These are phyloP conservation scores for Luzula sylvatica DNA, from an alignment of 176 grass and related monocot genomes.

Conservation along the genomic window DNA sequence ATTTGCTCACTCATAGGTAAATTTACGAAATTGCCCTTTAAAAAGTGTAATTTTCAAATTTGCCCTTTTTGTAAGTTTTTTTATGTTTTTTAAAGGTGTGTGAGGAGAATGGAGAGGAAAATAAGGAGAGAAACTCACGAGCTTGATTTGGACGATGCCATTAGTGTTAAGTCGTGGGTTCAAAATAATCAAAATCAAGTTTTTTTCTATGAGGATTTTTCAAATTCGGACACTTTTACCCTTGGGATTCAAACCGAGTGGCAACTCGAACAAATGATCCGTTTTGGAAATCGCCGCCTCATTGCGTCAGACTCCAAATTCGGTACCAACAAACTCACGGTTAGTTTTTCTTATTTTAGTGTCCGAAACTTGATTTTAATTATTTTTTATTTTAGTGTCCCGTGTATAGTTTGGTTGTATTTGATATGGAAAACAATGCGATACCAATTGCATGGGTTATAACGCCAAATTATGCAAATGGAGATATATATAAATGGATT, in stretches of 20 bases:
- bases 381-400: slow-evolving; percentile 67
- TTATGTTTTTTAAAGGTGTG: slow-evolving; percentile 26
- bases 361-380: not conserved
- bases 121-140: slow-evolving; percentile 67
- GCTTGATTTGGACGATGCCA: slow-evolving; percentile 60
- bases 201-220: slow-evolving; percentile 87
- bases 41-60: not conserved
- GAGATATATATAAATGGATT: slow-evolving; percentile 80
- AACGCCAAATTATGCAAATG: slow-evolving; percentile 51
- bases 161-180: slow-evolving; percentile 61
- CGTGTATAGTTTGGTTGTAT: slow-evolving; percentile 85
- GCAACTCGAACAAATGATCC: slow-evolving; percentile 97
- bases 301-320: slow-evolving; percentile 83
- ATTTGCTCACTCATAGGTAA: slow-evolving; percentile 95
- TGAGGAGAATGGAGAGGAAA: slow-evolving; percentile 89
- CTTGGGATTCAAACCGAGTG: slow-evolving; percentile 92
- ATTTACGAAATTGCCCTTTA: not conserved
- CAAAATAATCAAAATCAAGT: slow-evolving; percentile 71
- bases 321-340: slow-evolving; percentile 92
- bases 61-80: slow-evolving; percentile 3
- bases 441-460: slow-evolving; percentile 88
- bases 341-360: slow-evolving; percentile 20
- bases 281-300: slow-evolving; percentile 62
- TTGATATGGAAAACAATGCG: slow-evolving; percentile 69
- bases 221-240: slow-evolving; percentile 56